Conservation (phyloP, 805 yeast species). For the Starmerella kuoi region DNA sequence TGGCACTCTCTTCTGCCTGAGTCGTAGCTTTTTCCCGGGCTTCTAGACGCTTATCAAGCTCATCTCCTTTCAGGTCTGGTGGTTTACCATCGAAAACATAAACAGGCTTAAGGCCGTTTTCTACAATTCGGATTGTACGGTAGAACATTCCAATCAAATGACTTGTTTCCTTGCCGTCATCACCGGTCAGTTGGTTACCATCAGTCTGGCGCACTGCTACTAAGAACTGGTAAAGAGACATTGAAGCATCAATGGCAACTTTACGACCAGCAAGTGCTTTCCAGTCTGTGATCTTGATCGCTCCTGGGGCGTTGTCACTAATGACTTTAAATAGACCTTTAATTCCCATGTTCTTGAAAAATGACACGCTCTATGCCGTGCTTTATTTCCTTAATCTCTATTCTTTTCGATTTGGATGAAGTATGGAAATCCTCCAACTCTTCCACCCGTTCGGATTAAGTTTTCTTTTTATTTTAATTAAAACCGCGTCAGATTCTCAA, state of each 20-base stretch:
- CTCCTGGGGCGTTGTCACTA: constrained; percentile 77
- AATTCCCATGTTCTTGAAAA: constrained; percentile 26
- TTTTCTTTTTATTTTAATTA: too few species aligned
- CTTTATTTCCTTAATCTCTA: too few species aligned
- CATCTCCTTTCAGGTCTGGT: constrained; percentile 87
- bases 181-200: constrained; percentile 84
- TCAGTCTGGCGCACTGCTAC: constrained; percentile 95
- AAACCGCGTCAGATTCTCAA: too few species aligned
- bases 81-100: constrained; percentile 98
- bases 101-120: constrained; percentile 88
- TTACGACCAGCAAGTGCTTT: constrained; percentile 83
- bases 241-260: constrained; percentile 83
- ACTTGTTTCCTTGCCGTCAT: constrained; percentile 78
- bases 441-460: too few species aligned
- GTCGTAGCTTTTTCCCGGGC: constrained; percentile 74
- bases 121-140: constrained; percentile 79
- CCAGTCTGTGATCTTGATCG: constrained; percentile 66
- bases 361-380: too few species aligned
- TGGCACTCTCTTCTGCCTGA: constrained; percentile 61
- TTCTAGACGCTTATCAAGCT: constrained; percentile 70
- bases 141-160: constrained; percentile 96
- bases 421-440: too few species aligned
- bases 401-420: too few species aligned
- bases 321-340: constrained; percentile 66
- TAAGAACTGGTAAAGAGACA: constrained; percentile 90